Evolutionary conservation across 2,329 filamentous ascomycete genomes (phyloP), one percentile per base, ranked within the genome.

Genomic region (Conoideocrella luteorostrata): DNA sequence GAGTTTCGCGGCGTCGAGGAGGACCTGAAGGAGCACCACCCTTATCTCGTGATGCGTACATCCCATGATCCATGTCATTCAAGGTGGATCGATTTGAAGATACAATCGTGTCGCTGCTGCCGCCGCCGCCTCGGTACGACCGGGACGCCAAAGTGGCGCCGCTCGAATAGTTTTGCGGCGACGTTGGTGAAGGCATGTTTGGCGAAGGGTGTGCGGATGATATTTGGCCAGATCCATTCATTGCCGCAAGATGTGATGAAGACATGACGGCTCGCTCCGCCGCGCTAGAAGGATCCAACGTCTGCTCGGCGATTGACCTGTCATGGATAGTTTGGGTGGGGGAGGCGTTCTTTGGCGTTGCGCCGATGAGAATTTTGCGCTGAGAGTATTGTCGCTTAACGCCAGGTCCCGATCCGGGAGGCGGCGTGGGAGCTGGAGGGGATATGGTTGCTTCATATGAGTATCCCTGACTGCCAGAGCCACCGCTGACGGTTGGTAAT

Each of bases 371-470:
- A 51, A 86, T 77, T 65, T 85, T 86, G 60, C 87, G 86, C 39
- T 85, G 88, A 26, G 81, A 85, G 57, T 86, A 87, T 45, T 86
- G 82, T 49, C 86, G 74, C 51, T 83, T 83, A 44, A 90, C 66
- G 12, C 76, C 22, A 49, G 29, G 74, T 70, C 18, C 74, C 68
- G 50, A 69, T 64, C 50, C 75, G 68, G 18, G 64, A 57, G 75
- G 72, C 7, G 77, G 73, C 22, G 74, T 78, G 7, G 76, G 74
- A 10, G 70, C 77, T 5, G 78, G 75, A 24, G 78, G 78, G 9
- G 78, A 79, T 24, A 63, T 52, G 24, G 54, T 60, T 12, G 61
- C 58, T 51, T 80, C 77, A 60, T 78, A 81, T 45, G 61, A 59
- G 56, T 78, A 77, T 34, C 54, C 57, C 47, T 68, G 68, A 17